Evolutionary conservation across 495 filamentous ascomycete genomes (phyloP).

Genomic region (Trichoderma reesei): DNA sequence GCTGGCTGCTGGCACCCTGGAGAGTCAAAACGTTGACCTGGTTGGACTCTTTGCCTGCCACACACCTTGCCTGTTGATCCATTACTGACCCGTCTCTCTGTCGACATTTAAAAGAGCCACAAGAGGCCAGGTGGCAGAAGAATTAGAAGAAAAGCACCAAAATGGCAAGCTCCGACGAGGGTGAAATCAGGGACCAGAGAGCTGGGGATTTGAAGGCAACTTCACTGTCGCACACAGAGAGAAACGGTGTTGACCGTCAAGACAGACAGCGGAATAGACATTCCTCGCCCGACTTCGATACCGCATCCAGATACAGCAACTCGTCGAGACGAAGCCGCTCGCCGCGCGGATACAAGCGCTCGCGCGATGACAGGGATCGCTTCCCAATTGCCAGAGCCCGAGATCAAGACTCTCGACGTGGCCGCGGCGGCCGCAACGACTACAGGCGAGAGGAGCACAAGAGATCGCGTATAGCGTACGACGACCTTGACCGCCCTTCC

Average conservation of each 20-base stretch:
- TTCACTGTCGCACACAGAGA: constrained; percentile 41
- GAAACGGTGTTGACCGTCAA: constrained; percentile 55
- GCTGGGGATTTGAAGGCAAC: constrained; percentile 51
- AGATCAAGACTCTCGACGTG: constrained; percentile 45
- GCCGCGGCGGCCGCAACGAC: constrained; percentile 53
- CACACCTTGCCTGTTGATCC: constrained; percentile 13
- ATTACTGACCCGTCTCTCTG: constrained; percentile 22
- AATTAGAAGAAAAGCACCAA: not conserved
- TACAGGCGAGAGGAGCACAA: constrained; percentile 1
- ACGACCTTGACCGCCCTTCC: constrained; percentile 56
- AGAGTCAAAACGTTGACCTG: constrained; percentile 17
- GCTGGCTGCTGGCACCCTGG: not conserved
- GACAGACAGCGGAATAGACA: constrained; percentile 60
- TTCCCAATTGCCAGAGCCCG: constrained; percentile 32
- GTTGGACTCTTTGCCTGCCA: constrained; percentile 40
- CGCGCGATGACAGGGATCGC: constrained; percentile 53
- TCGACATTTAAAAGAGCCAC: constrained; percentile 9
- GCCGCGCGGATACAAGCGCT: constrained; percentile 56
- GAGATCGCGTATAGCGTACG: constrained; percentile 43
- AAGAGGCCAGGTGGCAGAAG: not conserved
- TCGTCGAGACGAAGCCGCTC: constrained; percentile 33
- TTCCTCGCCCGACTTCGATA: constrained; percentile 57
- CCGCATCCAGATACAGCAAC: constrained; percentile 63
- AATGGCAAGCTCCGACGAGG: constrained; percentile 56
- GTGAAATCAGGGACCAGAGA: constrained; percentile 73